phyloP scores from a whole-genome alignment of 83 land plant genomes.

The Isoetes engelmannii region DNA sequence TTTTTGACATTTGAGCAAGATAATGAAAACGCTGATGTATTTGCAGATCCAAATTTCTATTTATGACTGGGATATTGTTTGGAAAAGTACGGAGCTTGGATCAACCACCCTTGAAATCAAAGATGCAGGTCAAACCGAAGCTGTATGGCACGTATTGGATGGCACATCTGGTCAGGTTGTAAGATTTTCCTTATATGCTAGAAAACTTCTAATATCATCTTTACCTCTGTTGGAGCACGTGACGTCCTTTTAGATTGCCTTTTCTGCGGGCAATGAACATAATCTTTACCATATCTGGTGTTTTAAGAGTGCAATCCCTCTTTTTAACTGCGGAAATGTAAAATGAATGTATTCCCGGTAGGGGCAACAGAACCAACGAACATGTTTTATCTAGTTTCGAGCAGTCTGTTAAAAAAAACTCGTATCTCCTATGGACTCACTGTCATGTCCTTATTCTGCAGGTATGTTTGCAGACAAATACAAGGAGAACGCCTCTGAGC shows the following conservation, averaged over 20 bases:
- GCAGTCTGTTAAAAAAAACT: too few relatives aligned
- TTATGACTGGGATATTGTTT: constrained; percentile 98
- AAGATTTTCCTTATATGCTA: neutral
- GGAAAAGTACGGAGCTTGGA: constrained; percentile 95
- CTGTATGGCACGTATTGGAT: constrained; percentile 73
- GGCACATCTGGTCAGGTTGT: constrained; percentile 83
- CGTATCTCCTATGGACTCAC: too few relatives aligned
- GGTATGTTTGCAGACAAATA: constrained; percentile 44
- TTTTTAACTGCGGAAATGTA: too few relatives aligned
- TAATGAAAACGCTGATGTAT: neutral
- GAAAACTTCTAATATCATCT: too few relatives aligned
- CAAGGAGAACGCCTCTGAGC: constrained; percentile 45
- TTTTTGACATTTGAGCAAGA: neutral
- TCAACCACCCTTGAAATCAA: constrained; percentile 68
- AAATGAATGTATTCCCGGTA: too few relatives aligned
- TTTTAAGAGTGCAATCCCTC: too few relatives aligned
- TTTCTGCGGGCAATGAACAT: too few relatives aligned
- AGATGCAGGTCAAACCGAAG: constrained; percentile 72
- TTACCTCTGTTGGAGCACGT: too few relatives aligned
- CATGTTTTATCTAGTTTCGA: too few relatives aligned
- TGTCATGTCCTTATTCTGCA: neutral
- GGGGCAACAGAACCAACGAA: too few relatives aligned
- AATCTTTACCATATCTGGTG: too few relatives aligned
- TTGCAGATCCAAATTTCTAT: constrained; percentile 76
- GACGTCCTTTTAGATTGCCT: too few relatives aligned